phyloP scores from a whole-genome alignment of 257 asterid genomes.

The Handroanthus guayacan region DNA sequence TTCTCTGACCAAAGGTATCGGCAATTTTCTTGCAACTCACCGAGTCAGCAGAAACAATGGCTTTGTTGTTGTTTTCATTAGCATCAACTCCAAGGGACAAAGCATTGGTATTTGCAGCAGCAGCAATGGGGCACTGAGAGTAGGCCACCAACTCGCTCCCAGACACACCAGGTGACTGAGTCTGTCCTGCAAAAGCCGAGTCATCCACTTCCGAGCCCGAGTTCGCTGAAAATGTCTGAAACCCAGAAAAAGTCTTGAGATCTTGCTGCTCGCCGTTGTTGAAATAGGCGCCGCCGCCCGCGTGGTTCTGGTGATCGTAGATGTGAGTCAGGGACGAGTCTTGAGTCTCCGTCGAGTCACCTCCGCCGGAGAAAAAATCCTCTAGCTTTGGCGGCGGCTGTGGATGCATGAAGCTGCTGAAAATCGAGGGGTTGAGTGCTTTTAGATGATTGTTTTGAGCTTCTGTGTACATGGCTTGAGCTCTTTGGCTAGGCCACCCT shows the following conservation, averaged over 20 bases:
- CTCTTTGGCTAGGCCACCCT: slow-evolving; percentile 66
- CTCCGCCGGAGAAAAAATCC: slow-evolving; percentile 73
- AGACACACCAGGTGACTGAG: slow-evolving; percentile 67
- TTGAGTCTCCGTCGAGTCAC: slow-evolving; percentile 71
- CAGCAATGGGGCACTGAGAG: slow-evolving; percentile 47
- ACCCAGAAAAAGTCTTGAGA: slow-evolving; percentile 62
- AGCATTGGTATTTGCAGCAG: slow-evolving; percentile 34
- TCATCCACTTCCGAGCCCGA: slow-evolving; percentile 91
- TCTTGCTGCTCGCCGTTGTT: slow-evolving; percentile 56
- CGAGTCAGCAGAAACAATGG: slow-evolving; percentile 58
- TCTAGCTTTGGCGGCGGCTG: slow-evolving; percentile 77
- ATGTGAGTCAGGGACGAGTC: slow-evolving; percentile 81
- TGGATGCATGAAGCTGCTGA: slow-evolving; percentile 59
- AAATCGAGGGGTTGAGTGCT: slow-evolving; percentile 36
- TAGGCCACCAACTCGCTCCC: slow-evolving; percentile 63
- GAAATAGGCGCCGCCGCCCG: slow-evolving; percentile 46
- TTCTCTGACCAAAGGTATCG: slow-evolving; percentile 93
- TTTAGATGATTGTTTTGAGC: slow-evolving; percentile 38
- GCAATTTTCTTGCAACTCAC: slow-evolving; percentile 64
- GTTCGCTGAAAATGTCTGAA: slow-evolving; percentile 72
- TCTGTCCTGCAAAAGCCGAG: slow-evolving; percentile 63
- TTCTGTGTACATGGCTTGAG: slow-evolving; percentile 54
- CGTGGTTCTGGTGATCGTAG: slow-evolving; percentile 59
- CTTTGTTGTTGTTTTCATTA: slow-evolving; percentile 41
- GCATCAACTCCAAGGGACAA: slow-evolving; percentile 57